Evolutionary conservation across 768 basidiomycete species (phyloP).

Genomic region (Collybiopsis luxurians): DNA sequence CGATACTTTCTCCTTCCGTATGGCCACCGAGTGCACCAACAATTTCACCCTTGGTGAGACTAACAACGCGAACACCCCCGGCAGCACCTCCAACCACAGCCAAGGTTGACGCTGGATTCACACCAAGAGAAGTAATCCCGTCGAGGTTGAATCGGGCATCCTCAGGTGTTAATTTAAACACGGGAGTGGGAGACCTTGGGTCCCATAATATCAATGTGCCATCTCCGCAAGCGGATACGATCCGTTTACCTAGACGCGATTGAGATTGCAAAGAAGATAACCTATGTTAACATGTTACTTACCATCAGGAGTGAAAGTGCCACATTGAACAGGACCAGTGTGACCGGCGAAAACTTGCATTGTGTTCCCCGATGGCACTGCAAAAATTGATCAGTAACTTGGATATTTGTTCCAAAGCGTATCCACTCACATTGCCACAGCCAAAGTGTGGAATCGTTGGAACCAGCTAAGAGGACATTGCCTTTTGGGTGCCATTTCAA

Average conservation of each 20-base stretch:
- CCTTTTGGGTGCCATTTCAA: conserved; percentile 97
- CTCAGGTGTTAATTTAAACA: conserved; percentile 74
- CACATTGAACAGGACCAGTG: conserved; percentile 77
- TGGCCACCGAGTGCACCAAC: conserved; percentile 80
- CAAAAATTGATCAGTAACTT: not conserved
- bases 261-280: not conserved
- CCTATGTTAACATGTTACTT: conserved; percentile 9
- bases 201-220: conserved; percentile 90
- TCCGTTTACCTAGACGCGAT: conserved; percentile 65
- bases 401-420: not conserved
- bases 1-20: conserved; percentile 83
- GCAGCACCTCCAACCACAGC: conserved; percentile 86
- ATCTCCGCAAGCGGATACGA: conserved; percentile 83
- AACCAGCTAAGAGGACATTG: conserved; percentile 81
- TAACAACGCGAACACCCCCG: conserved; percentile 86
- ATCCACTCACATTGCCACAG: conserved; percentile 84
- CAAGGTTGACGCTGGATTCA: conserved; percentile 86
- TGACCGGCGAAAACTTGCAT: conserved; percentile 98
- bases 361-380: conserved; percentile 92
- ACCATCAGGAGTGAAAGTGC: conserved; percentile 92
- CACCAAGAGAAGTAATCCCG: conserved; percentile 82
- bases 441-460: conserved; percentile 94
- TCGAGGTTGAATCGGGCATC: conserved; percentile 77
- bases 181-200: conserved; percentile 70
- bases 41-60: conserved; percentile 82